These are phyloP conservation scores for Smittium mucronatum DNA, from an alignment of 371 early-diverging fungal genomes.

Conservation along the genomic window DNA sequence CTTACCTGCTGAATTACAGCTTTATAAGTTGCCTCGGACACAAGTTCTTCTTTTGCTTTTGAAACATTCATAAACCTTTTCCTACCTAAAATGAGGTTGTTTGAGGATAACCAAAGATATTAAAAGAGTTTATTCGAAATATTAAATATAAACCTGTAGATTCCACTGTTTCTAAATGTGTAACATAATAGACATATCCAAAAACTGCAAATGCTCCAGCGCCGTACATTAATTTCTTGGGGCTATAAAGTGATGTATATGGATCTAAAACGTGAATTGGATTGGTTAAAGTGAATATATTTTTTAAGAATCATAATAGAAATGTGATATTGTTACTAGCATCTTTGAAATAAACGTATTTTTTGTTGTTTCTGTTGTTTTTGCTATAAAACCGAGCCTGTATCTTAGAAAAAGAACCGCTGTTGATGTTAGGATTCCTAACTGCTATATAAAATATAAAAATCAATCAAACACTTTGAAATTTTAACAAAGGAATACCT, in stretches of 20 bases:
- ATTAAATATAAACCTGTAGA: slow-evolving; percentile 6
- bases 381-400: background rate
- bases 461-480: background rate
- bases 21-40: slow-evolving; percentile 18
- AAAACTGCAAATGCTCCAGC: slow-evolving; percentile 11
- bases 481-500: background rate
- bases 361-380: background rate
- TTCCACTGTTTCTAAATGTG: slow-evolving; percentile 16
- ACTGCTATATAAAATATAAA: background rate
- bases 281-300: background rate
- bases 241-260: slow-evolving; percentile 13
- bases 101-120: background rate
- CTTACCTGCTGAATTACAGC: background rate
- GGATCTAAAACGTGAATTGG: background rate
- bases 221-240: slow-evolving; percentile 18
- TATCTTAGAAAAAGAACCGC: background rate
- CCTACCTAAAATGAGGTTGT: slow-evolving; percentile 25
- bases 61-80: slow-evolving; percentile 28
- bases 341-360: background rate
- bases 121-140: background rate
- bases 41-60: slow-evolving; percentile 12
- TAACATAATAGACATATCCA: slow-evolving; percentile 18
- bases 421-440: background rate
- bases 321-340: background rate
- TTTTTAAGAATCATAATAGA: background rate